These are phyloP conservation scores for Benincasa hispida DNA, from an alignment of 306 rosid genomes.

Conservation along the genomic window DNA sequence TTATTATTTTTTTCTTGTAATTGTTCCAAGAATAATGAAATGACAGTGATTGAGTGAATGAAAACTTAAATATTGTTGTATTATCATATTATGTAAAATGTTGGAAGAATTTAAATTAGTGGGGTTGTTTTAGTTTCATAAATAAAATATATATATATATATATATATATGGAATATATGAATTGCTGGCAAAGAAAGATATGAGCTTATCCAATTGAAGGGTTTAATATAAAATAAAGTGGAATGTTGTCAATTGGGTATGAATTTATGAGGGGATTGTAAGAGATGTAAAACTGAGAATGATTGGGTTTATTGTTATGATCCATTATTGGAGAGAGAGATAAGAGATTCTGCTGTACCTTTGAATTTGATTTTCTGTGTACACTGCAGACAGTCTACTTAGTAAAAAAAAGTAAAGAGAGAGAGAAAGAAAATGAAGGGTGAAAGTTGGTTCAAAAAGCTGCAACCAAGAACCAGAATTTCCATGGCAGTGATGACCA, in stretches of 20 bases:
- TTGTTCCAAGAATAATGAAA: neutral
- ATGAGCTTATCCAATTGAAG: neutral
- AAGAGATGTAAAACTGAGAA: neutral
- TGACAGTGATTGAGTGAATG: neutral
- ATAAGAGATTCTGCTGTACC: neutral
- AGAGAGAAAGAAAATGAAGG: neutral
- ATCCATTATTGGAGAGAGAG: neutral
- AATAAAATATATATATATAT: too few species aligned
- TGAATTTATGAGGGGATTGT: neutral
- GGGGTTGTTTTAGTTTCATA: neutral
- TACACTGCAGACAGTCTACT: neutral
- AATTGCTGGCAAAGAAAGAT: neutral
- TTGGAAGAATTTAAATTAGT: neutral
- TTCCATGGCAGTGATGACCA: neutral
- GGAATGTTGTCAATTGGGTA: neutral
- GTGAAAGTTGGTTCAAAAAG: neutral
- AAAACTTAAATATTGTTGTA: too few species aligned
- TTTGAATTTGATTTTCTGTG: neutral
- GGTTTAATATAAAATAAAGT: neutral
- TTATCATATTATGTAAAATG: neutral
- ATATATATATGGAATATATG: neutral
- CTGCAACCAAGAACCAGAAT: neutral
- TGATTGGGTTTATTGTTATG: neutral
- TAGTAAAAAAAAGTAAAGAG: neutral
- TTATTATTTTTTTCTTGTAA: neutral